A percentile compares a stretch with the other conserved stretches of the same genome.
Conservation (phyloP, 75 land plant genomes). For the Cunninghamia lanceolata region DNA sequence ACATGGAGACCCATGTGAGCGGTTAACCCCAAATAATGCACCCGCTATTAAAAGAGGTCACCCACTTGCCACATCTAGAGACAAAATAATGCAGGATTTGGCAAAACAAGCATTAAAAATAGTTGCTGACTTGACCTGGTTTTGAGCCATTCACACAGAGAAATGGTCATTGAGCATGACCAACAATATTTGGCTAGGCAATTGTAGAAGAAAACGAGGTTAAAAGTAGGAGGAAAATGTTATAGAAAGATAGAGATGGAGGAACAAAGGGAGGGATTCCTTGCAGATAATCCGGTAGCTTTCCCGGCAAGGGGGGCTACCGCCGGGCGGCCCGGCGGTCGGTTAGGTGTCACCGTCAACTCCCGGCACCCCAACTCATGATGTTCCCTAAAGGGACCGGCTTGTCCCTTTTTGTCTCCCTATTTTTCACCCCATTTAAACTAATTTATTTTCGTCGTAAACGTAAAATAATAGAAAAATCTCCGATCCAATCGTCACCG, state of each 20-base stretch:
- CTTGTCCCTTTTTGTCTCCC: conserved; percentile 10
- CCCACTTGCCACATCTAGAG: background rate
- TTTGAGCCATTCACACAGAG: no score
- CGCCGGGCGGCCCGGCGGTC: conserved; percentile 13
- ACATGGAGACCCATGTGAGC: background rate
- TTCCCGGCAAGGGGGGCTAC: conserved; percentile 8
- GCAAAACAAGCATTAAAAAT: background rate
- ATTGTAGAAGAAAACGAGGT: no score
- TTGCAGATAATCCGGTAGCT: conserved; percentile 1
- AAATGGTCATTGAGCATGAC: no score
- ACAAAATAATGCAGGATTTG: background rate
- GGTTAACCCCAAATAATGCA: background rate
- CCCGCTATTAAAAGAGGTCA: background rate
- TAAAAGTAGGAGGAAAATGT: no score
- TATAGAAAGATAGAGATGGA: background rate
- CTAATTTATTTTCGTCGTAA: background rate
- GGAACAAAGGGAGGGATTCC: background rate
- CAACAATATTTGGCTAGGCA: no score
- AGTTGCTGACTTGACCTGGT: no score
- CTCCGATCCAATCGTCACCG: background rate
- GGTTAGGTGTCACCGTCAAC: conserved; percentile 12
- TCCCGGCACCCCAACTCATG: conserved; percentile 11
- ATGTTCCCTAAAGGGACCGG: conserved; percentile 6
- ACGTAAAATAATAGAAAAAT: background rate
- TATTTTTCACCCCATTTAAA: background rate